A percentile compares a stretch with the other conserved stretches of the same genome.
These are phyloP conservation scores for Naegleria lovaniensis DNA, from an alignment of 208 protist genomes.

Conservation along the genomic window DNA sequence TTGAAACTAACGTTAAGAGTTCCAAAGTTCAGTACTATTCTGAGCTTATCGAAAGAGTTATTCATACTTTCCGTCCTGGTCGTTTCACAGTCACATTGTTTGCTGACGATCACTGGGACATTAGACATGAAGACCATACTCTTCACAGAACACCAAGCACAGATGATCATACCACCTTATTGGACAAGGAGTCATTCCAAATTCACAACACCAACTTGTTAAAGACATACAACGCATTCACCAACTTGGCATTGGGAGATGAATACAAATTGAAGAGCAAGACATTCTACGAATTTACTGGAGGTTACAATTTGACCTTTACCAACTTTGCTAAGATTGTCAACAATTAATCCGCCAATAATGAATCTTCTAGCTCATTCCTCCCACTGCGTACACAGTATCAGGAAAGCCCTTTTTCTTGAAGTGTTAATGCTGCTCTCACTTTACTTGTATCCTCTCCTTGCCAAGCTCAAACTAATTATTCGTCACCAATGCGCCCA, in stretches of 20 bases:
- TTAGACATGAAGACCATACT: background rate
- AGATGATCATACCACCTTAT: background rate
- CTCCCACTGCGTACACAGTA: too few species aligned
- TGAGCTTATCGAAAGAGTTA: constrained; percentile 8
- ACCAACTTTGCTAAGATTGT: background rate
- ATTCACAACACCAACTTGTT: background rate
- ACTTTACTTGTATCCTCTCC: too few species aligned
- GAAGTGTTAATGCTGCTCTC: too few species aligned
- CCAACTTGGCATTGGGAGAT: background rate
- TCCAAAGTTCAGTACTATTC: background rate
- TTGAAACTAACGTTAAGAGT: constrained; percentile 74
- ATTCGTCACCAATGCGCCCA: too few species aligned
- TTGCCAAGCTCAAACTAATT: too few species aligned
- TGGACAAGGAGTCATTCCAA: background rate
- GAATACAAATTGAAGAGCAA: background rate
- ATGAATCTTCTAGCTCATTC: too few species aligned
- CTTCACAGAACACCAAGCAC: background rate
- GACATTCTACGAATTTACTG: background rate
- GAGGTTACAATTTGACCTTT: constrained; percentile 5
- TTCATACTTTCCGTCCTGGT: background rate
- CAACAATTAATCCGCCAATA: too few species aligned
- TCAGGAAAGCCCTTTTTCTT: too few species aligned
- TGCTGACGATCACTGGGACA: constrained; percentile 5
- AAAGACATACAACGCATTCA: background rate
- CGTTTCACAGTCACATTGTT: background rate